Evolutionary conservation across 441 rosid genomes (phyloP), one percentile per base, ranked within the genome.

Genomic region (Populus tomentosa): DNA sequence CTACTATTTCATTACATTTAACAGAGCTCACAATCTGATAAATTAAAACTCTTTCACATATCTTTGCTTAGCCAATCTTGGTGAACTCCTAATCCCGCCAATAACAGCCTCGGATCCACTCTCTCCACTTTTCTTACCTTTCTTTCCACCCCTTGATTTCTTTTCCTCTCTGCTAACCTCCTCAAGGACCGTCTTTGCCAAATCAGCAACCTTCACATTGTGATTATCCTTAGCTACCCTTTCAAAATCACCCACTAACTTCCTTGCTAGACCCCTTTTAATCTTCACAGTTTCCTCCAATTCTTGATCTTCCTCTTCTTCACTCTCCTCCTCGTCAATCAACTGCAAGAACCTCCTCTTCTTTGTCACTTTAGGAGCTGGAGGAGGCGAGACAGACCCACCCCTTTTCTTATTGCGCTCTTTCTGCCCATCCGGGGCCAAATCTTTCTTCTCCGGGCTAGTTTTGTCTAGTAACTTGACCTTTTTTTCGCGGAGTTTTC

Each of bases 181-280:
- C 72, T 77, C 80, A 4, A 77, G 84, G 13, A 84, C 77, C 72
- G 77, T 79, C 86, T 78, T 81, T 69, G 73, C 80, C 63, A 21
- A 78, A 38, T 79, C 82, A 21, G 23, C 70, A 32, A 79, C 82
- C 69, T 32, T 65, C 11, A 79, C 23, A 1, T 13, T 42, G 38
- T 33, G 68, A 10, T 24, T 59, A 20, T 82, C 85, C 42, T 8
- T 82, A 2, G 90, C 96, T 13, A 90, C 98, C 40, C 79, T 77
- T 20, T 95, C 95, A 70, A 95, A 95, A n/a, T 95, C 98, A 61
- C 85, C 93, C n/a, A 81, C 86, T 64, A 95, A 79, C 72, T 88
- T 93, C 81, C 98, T 84, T 71, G 76, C 90, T 1, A 85, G 85
- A 71, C 76, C 76, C 72, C 80, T 82, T 66, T 77, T 70, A 20